Evolutionary conservation across 352 stramenopile species (phyloP), one percentile per base, ranked within the genome.

Genomic region (Thraustochytrium sp.): DNA sequence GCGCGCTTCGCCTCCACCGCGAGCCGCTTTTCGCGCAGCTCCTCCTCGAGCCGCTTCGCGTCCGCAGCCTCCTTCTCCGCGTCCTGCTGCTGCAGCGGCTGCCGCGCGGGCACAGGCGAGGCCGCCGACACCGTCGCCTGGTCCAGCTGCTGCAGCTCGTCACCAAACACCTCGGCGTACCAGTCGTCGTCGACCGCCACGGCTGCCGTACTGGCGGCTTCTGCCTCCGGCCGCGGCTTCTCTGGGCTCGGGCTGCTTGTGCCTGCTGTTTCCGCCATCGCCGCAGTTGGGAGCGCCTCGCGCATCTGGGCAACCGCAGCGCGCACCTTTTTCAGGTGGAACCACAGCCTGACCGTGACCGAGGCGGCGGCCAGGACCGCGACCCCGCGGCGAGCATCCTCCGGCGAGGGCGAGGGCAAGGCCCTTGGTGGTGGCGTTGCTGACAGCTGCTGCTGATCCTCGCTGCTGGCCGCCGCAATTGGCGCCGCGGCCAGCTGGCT

Each of bases 111-210:
- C 42, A 16, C 5, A 5, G 42, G 42, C 42, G 42, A 16, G 5
- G 16, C 16, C 42, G 42, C 42, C 42, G 5, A 16, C 42, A 16
- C 42, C 42, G 42, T 64, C 55, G 55, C 55, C 26, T 31, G 55
- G 21, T 29, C 68, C 29, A 80, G 44, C 46, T 80, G 13, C 44
- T 80, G n/a, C 9, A 80, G 49, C 34, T 80, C 68, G 13, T 65
- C 31, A 31, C 53, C 53, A 51, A 80, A 80, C 11, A 44, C 63
- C 8, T 13, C 21, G 2, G 31, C 31, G 38, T 80, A 80, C 68
- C 68, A 80, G 23, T 80, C 68, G 13, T 5, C 44, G 23, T 75
- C 62, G 4, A n/a, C 16, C 44, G 34, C 62, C 13, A 72, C 4
- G 26, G 13, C 40, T n/a, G 59, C 3, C 9, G 46, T 21, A 44